Evolutionary conservation across 2,329 filamentous ascomycete genomes (phyloP).

Genomic region (Aspergillus ustus): DNA sequence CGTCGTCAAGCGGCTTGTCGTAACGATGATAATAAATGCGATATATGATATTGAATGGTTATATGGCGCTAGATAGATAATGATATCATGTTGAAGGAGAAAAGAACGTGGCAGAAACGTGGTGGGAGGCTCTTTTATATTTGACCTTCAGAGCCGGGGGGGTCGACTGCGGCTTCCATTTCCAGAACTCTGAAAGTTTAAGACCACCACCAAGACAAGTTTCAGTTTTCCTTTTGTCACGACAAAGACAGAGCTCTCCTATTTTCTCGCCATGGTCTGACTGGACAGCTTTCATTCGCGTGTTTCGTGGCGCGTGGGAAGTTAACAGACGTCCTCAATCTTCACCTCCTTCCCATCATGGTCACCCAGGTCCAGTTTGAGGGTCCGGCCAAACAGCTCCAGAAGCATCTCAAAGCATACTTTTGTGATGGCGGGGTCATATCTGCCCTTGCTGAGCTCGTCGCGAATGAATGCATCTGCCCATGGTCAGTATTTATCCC

Average conservation of each 20-base stretch:
- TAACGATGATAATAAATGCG: neutral
- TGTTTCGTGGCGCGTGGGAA: neutral
- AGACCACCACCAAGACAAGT: neutral
- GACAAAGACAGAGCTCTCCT: neutral
- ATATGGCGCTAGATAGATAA: neutral
- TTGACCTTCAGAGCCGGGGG: neutral
- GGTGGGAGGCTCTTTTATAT: neutral
- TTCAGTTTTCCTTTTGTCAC: neutral
- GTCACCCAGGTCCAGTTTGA: slow-evolving; percentile 79
- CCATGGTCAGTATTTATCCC: slow-evolving; percentile 11
- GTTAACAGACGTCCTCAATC: slow-evolving; percentile 74
- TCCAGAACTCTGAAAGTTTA: neutral
- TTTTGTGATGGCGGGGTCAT: slow-evolving; percentile 84
- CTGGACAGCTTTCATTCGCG: no score
- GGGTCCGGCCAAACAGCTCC: slow-evolving; percentile 77
- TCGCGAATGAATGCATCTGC: slow-evolving; percentile 87
- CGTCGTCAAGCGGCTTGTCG: no score
- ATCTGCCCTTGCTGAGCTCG: slow-evolving; percentile 90
- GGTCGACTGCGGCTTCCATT: neutral
- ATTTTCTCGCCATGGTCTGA: no score
- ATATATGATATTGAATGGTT: neutral
- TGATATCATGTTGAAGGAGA: neutral
- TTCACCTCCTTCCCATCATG: slow-evolving; percentile 64
- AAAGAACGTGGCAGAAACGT: neutral
- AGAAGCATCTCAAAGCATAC: slow-evolving; percentile 89